Evolutionary conservation across 306 rosid genomes (phyloP), one percentile per base, ranked within the genome.

Genomic region (Gleditsia sinensis): DNA sequence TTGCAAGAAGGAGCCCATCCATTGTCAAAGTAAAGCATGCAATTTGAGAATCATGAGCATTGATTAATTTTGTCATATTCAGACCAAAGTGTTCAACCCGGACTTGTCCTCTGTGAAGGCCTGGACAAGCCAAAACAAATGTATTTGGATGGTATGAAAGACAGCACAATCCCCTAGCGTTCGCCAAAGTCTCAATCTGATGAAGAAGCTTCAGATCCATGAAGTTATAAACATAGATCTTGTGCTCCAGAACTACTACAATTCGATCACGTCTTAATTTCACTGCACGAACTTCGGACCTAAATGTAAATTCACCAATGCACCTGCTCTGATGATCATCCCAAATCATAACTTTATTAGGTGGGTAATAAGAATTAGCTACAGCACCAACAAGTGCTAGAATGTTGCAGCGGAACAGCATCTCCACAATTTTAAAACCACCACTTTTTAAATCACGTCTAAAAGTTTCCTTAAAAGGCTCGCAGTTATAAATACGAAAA

Each of bases 1-100:
- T 92, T 62, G 99, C 96, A 78, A 94, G 99, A 56, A 94, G 96
- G 80, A 91, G 93, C 21, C 99, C 99, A 64, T 94, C 99, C 91
- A 82, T 75, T 66, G 97, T 92, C 78, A 94, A 67, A 55, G 96
- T 83, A 50, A 90, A 51, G 86, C 97, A 94, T 42, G 96, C 93
- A 82, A 94, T 76, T 77, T 85, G 84, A 53, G 95, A 90, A 83
- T 94, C 95, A 75, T 94, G 99, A 62, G 97, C 95, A 74, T 69
- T 74, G 42, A 94, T 85, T 48, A 82, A 60, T 81, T 94, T 94
- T 48, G 87, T 90, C 88, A 92, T 34, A 23, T 90, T 90, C 70
- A 91, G 73, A 72, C 97, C 96, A 75, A 91, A 94, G 75, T 94
- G 99, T 77, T 94, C 96, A 33, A 94, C 88, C 49, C 90, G 91